Base-by-base conservation (phyloP, 495 filamentous ascomycete genomes). In the Trypethelium eluteriae region DNA sequence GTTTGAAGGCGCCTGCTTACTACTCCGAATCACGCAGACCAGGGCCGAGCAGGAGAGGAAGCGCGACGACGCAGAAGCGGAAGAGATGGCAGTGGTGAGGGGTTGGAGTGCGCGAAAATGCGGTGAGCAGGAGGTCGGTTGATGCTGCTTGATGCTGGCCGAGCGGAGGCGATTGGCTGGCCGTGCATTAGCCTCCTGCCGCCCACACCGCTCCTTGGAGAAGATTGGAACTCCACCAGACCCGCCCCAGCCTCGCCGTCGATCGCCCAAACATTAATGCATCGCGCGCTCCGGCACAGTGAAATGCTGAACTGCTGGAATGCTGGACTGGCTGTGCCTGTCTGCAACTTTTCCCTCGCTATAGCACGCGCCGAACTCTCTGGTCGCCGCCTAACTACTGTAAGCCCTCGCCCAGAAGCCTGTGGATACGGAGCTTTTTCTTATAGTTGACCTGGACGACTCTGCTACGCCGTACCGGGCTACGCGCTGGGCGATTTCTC, bases 1-100 rank as follows among this genome's bases (percentile, higher is more conserved):
- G 53, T 59, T 53, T 53, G 49, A 53, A 36, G 53, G 32, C 11
- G 5, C 10, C 32, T 59, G 53, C 53, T 59, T 18, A 59, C 53
- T 59, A 59, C 53, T 53, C 49, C n/a, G n/a, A n/a, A n/a, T n/a
- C 10, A 5, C 49, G 49, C 25, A 18, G 53, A 3, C 25, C 53
- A 9, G 53, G n/a, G 18, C 16, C n/a, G 32, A 59, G 2, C 3
- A 35, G 53, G 53, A 18, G 6, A 32, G 36, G 4, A 18, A 59
- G 53, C 14, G 49, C 49, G 11, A 16, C 5, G 49, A 14, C 5
- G 49, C 5, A 18, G 36, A 18, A 14, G 6, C 11, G 53, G 14
- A 36, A 7, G 53, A 34, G 53, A 34, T 32, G 53, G 53, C 32
- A 59, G 14, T 18, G 53, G 53, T 59, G 53, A 59, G 53, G 53